A percentile compares a stretch with the other conserved stretches of the same genome.
These are phyloP conservation scores for Picea abies DNA, from an alignment of 83 land plant species.

Conservation along the genomic window DNA sequence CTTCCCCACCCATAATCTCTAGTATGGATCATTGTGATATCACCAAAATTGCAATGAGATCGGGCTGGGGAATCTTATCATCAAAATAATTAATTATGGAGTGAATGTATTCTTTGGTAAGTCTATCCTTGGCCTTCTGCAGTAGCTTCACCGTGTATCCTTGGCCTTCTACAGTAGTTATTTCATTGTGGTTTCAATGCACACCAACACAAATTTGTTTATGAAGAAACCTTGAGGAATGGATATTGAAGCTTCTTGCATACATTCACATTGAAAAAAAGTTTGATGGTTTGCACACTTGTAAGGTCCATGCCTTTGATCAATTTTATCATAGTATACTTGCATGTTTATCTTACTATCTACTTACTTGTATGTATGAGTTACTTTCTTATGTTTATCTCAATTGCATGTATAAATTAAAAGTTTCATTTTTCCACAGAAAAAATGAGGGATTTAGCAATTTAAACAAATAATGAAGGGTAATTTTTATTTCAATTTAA, in stretches of 20 bases:
- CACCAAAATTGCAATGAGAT: slow-evolving; percentile 48
- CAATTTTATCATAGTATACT: neutral
- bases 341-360: too few species aligned
- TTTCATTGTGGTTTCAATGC: slow-evolving; percentile 35
- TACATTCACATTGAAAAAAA: slow-evolving; percentile 53
- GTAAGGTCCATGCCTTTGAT: slow-evolving; percentile 34
- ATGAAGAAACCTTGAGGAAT: slow-evolving; percentile 57
- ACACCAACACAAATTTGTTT: slow-evolving; percentile 58
- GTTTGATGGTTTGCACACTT: slow-evolving; percentile 35
- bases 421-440: too few species aligned
- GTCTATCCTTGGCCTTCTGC: slow-evolving; percentile 51
- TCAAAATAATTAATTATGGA: slow-evolving; percentile 58
- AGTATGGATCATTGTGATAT: slow-evolving; percentile 67
- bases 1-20: slow-evolving; percentile 64
- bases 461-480: too few species aligned
- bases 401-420: too few species aligned
- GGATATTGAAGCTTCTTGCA: slow-evolving; percentile 31
- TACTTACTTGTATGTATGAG: too few species aligned
- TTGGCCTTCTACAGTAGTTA: too few species aligned
- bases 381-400: too few species aligned
- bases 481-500: too few species aligned
- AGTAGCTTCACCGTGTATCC: slow-evolving; percentile 42
- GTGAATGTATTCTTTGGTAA: slow-evolving; percentile 41
- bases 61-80: slow-evolving; percentile 34
- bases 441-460: too few species aligned